Conservation (phyloP, 805 yeast genomes). For the Lachancea sp. region DNA sequence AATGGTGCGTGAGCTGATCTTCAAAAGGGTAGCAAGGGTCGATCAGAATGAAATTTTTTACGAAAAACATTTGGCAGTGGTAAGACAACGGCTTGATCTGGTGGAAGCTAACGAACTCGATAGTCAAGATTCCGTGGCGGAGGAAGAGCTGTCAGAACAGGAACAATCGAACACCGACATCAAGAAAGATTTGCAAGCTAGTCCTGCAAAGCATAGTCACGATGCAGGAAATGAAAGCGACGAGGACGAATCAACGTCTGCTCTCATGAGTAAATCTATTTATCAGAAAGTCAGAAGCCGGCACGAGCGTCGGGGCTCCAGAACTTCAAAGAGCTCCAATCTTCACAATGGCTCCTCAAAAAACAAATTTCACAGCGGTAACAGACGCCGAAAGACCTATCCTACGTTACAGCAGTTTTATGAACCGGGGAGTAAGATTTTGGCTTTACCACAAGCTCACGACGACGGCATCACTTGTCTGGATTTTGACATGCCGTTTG, state of each 20-base stretch:
- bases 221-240: slow-evolving; percentile 11
- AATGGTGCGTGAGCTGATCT: slow-evolving; percentile 44
- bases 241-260: slow-evolving; percentile 13
- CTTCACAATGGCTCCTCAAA: slow-evolving; percentile 8
- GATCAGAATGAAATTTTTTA: slow-evolving; percentile 56
- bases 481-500: slow-evolving; percentile 71
- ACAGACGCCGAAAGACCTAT: slow-evolving; percentile 41
- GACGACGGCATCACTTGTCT: slow-evolving; percentile 47
- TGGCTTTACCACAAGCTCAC: slow-evolving; percentile 43
- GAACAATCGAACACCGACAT: no score
- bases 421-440: slow-evolving; percentile 50
- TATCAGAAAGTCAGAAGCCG: slow-evolving; percentile 37
- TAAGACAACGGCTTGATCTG: slow-evolving; percentile 40
- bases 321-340: slow-evolving; percentile 5
- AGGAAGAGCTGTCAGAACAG: slow-evolving; percentile 4
- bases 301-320: slow-evolving; percentile 23
- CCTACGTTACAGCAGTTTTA: slow-evolving; percentile 63
- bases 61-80: slow-evolving; percentile 42
- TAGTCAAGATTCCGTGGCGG: slow-evolving; percentile 16
- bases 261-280: slow-evolving; percentile 38
- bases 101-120: slow-evolving; percentile 37
- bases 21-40: slow-evolving; percentile 51
- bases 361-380: slow-evolving; percentile 24
- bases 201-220: background rate
- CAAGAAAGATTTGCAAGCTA: no score